Base-by-base conservation (phyloP, 2,329 filamentous ascomycete genomes). In the Phaeosphaeriaceae sp. region DNA sequence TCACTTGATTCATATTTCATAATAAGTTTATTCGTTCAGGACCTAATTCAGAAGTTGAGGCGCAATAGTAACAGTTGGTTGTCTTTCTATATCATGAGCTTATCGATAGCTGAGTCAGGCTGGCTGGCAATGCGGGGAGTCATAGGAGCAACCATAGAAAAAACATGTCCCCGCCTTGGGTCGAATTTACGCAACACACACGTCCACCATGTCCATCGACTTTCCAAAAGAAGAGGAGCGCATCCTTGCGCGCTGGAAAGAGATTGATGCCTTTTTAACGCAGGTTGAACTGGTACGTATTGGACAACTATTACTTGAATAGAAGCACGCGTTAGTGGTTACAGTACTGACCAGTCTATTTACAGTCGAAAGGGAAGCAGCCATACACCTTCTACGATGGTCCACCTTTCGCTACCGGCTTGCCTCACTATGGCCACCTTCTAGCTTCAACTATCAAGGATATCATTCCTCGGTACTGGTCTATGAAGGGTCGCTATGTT, bases 381-480 rank as follows among this genome's bases (percentile, higher is more conserved):
- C 88, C 86, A 45, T 99, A 96, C 73, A 96, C 92, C 48, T 99
- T 99, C 78, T 97, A 97, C 79, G 70, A 96, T 88, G 60, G 88
- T 46, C 81, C 82, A 35, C 79, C 77, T 2, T 81, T 81, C 60
- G 76, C 78, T 16, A 80, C 77, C 6, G 83, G 83, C 30, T 78
- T 84, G 51, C 84, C 84, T 34, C 86, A 88, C 72, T 87, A 88
- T 65, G 84, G 87, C 48, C 91, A 96, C 75, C 78, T 96, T 44
- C 81, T 96, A 60, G 89, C 93, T 30, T 96, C 91, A 16, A 97
- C 92, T 41, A 96, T 97, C 78, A 97, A 97, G 76, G 93, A 97
- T 74, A 94, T 96, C 52, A 96, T 97, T 60, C 92, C 93, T 7
- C 82, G 93, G 63, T 97, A 97, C 75, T 97, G 92, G 91, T 92